Evolutionary conservation across 75 land plant genomes (phyloP).

Genomic region (Adiantum capillusveneris): DNA sequence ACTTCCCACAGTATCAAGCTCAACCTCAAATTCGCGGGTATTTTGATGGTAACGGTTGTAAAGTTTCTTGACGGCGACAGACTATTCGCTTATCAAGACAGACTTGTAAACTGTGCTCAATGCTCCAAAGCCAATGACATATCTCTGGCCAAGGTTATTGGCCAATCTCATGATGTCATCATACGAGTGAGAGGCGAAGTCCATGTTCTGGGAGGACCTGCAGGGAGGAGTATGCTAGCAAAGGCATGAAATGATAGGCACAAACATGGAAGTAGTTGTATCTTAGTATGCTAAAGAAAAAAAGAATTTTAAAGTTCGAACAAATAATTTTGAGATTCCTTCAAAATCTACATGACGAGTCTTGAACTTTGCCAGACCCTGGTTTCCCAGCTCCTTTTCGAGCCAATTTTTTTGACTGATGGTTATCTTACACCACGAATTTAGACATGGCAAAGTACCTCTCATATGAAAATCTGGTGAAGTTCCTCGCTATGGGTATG

Average conservation of each 20-base stretch:
- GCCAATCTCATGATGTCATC: conserved; percentile 79
- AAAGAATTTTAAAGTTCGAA: no score
- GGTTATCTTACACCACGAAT: not conserved
- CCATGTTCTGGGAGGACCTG: conserved; percentile 71
- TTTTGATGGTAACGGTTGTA: conserved; percentile 55
- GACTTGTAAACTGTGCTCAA: conserved; percentile 88
- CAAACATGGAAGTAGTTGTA: no score
- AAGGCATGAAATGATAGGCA: no score
- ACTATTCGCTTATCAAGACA: conserved; percentile 51
- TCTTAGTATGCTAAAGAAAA: no score
- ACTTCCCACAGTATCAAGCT: conserved; percentile 64
- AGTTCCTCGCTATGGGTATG: conserved; percentile 42
- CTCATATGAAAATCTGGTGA: no score
- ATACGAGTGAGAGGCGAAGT: conserved; percentile 63
- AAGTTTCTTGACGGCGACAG: conserved; percentile 79
- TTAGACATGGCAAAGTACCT: not conserved
- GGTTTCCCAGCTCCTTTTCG: no score
- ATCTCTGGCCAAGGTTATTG: conserved; percentile 72
- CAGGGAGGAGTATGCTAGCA: no score
- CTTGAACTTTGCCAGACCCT: no score
- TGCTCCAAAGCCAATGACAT: conserved; percentile 73
- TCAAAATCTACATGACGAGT: no score
- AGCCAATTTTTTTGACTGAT: not conserved
- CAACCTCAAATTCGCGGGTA: conserved; percentile 65
- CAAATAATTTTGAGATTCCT: no score